phyloP scores from a whole-genome alignment of 2,329 filamentous ascomycete species.

The Rhytidhysteron rufulum region DNA sequence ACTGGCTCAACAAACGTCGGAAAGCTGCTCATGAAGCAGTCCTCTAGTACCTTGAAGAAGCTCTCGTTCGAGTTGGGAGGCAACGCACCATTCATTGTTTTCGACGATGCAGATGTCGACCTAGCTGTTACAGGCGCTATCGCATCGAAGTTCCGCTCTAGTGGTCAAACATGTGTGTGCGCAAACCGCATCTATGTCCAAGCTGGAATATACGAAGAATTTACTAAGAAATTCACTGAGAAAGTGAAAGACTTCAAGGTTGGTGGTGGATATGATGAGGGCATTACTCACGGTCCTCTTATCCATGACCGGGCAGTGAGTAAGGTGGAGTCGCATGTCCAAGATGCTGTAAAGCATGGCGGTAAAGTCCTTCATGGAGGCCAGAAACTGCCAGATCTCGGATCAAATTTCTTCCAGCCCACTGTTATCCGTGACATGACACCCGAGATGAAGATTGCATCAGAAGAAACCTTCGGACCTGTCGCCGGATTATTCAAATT shows the following conservation, averaged over 20 bases:
- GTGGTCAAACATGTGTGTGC: constrained; percentile 88
- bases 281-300: constrained; percentile 73
- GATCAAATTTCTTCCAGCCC: constrained; percentile 82
- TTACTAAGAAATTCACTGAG: constrained; percentile 64
- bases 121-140: constrained; percentile 78
- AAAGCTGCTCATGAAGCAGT: constrained; percentile 85
- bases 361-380: constrained; percentile 73
- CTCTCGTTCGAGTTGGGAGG: constrained; percentile 88
- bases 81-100: constrained; percentile 94
- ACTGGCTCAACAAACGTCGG: constrained; percentile 70
- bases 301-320: constrained; percentile 78
- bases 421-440: constrained; percentile 88
- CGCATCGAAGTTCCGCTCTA: constrained; percentile 86
- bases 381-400: constrained; percentile 67
- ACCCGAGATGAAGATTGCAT: constrained; percentile 75
- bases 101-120: constrained; percentile 90
- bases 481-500: constrained; percentile 89
- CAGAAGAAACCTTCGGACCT: constrained; percentile 93
- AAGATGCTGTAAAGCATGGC: constrained; percentile 74
- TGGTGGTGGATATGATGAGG: constrained; percentile 67
- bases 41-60: constrained; percentile 77
- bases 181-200: constrained; percentile 79
- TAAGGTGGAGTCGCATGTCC: constrained; percentile 77
- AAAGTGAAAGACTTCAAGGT: constrained; percentile 73
- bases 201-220: constrained; percentile 71